Percentiles rank a stretch among this genome's conserved stretches.
Evolutionary conservation across 2,329 filamentous ascomycete species (phyloP).

Genomic region (Aureobasidium mangrovei): DNA sequence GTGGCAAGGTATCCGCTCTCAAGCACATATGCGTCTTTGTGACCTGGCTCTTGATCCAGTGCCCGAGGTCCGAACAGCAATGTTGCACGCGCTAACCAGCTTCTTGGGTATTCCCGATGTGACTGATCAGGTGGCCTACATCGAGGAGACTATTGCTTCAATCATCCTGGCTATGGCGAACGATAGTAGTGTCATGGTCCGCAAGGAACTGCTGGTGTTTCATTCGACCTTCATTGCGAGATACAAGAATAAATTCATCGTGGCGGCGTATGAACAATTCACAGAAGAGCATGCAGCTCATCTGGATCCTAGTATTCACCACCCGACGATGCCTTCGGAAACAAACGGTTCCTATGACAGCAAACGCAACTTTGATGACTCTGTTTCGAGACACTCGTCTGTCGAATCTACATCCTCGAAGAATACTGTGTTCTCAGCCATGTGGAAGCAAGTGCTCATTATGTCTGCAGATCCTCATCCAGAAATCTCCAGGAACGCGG

Average conservation of each 20-base stretch:
- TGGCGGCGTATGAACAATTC: slow-evolving; percentile 85
- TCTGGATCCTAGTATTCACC: slow-evolving; percentile 6
- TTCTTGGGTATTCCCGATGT: slow-evolving; percentile 90
- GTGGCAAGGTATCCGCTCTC: slow-evolving; percentile 86
- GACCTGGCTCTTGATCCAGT: slow-evolving; percentile 75
- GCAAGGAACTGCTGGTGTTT: slow-evolving; percentile 88
- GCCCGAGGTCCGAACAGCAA: slow-evolving; percentile 85
- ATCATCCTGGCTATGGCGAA: slow-evolving; percentile 85
- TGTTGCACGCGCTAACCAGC: slow-evolving; percentile 86
- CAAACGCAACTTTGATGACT: slow-evolving; percentile 3
- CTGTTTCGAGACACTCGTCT: neutral
- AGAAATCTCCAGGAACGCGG: slow-evolving; percentile 79
- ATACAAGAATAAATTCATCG: slow-evolving; percentile 86
- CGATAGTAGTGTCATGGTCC: slow-evolving; percentile 88
- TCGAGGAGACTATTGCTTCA: slow-evolving; percentile 84
- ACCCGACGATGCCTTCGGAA: slow-evolving; percentile 12
- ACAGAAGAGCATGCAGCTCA: slow-evolving; percentile 52
- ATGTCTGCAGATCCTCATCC: slow-evolving; percentile 91
- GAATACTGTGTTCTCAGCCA: slow-evolving; percentile 84
- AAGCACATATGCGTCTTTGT: slow-evolving; percentile 72
- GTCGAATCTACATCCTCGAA: slow-evolving; percentile 43
- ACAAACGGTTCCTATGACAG: slow-evolving; percentile 15
- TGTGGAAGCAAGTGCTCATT: slow-evolving; percentile 89
- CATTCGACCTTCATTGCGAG: slow-evolving; percentile 83
- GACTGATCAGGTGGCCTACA: slow-evolving; percentile 80